Conservation (phyloP, 768 basidiomycete species). For the Lanmaoa pseudosensibilis region DNA sequence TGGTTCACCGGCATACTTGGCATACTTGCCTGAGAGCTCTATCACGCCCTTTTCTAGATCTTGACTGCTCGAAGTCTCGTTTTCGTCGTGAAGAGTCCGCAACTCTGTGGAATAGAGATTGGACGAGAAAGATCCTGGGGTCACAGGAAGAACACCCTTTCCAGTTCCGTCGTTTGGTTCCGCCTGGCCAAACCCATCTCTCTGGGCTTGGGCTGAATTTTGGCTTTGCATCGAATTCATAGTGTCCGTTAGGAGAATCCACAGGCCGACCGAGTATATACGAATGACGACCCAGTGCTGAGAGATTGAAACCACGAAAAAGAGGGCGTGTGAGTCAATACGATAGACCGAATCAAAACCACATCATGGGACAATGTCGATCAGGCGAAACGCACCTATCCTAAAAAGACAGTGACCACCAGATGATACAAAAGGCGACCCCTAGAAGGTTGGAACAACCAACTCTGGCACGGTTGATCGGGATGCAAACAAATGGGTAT, state of each 20-base stretch:
- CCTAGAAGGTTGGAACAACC: not conserved
- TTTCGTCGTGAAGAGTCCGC: conserved; percentile 16
- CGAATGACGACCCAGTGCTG: not conserved
- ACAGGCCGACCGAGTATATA: too few relatives aligned
- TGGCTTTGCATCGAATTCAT: conserved; percentile 5
- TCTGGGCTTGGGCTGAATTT: not conserved
- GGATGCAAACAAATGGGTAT: not conserved
- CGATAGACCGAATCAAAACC: not conserved
- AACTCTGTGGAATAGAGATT: not conserved
- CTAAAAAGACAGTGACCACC: not conserved
- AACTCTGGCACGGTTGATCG: not conserved
- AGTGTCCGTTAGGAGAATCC: not conserved
- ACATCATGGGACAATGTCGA: not conserved
- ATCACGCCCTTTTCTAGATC: conserved; percentile 9
- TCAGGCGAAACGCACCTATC: not conserved
- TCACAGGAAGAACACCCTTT: too few relatives aligned
- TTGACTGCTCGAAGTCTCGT: not conserved
- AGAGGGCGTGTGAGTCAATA: not conserved
- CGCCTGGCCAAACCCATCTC: not conserved
- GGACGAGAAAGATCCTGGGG: not conserved
- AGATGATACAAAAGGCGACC: not conserved
- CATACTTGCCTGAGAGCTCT: conserved; percentile 12
- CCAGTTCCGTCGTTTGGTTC: not conserved
- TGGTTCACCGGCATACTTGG: conserved; percentile 20
- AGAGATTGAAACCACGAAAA: not conserved